Conservation (phyloP, 2,329 filamentous ascomycete genomes). For the Clonostachys rosea region DNA sequence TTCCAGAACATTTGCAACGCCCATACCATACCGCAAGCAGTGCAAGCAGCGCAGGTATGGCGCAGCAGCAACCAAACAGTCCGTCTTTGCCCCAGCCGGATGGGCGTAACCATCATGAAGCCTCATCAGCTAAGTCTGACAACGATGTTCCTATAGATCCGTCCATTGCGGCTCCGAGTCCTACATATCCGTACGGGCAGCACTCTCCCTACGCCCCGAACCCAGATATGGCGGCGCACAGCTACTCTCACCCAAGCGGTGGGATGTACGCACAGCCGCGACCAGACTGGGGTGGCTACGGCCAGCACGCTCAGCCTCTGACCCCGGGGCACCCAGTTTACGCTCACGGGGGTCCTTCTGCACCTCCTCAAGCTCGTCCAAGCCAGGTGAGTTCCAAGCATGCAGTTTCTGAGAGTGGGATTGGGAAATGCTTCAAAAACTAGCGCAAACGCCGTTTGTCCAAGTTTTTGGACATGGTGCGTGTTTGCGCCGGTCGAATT, state of each 20-base stretch:
- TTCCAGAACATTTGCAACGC: constrained; percentile 76
- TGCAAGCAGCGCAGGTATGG: constrained; percentile 82
- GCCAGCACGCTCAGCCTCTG: constrained; percentile 44
- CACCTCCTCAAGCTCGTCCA: constrained; percentile 48
- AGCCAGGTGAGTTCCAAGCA: constrained; percentile 49
- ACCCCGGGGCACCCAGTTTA: constrained; percentile 50
- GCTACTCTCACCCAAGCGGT: constrained; percentile 59
- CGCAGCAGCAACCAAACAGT: constrained; percentile 88
- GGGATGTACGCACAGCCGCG: constrained; percentile 65
- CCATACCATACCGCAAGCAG: constrained; percentile 75
- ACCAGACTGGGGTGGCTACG: constrained; percentile 71
- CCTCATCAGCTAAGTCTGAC: constrained; percentile 85
- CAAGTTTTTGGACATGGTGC: background rate
- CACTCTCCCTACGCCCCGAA: constrained; percentile 85
- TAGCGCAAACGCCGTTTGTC: background rate
- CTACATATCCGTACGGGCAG: constrained; percentile 77
- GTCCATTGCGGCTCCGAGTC: constrained; percentile 89
- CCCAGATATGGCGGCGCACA: constrained; percentile 80
- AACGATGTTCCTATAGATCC: constrained; percentile 98
- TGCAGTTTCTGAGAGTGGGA: no score
- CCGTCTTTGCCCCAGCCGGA: constrained; percentile 87
- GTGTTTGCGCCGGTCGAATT: no score
- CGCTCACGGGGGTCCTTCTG: constrained; percentile 48
- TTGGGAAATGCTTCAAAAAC: no score
- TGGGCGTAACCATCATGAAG: constrained; percentile 75